A percentile compares a stretch with the other conserved stretches of the same genome.
Evolutionary conservation across 2,329 filamentous ascomycete genomes (phyloP).

Genomic region (Verticillium nonalfalfae): DNA sequence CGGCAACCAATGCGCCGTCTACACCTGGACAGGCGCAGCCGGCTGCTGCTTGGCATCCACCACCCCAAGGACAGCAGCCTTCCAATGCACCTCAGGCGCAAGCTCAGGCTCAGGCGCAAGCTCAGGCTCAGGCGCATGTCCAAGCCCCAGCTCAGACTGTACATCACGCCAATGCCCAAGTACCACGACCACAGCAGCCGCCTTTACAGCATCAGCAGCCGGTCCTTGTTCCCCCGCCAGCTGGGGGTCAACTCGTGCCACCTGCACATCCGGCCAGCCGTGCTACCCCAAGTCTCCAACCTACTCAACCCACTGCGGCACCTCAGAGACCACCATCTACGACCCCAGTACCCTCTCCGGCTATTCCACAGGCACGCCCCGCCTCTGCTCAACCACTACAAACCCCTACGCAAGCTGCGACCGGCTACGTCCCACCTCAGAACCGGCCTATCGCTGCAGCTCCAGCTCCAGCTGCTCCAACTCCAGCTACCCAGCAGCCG

Average conservation of each 20-base stretch:
- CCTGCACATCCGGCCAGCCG: conserved; percentile 24
- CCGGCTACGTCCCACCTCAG: conserved; percentile 2
- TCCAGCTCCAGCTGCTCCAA: conserved; percentile 3
- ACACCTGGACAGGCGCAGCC: conserved; percentile 11
- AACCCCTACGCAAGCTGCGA: conserved; percentile 5
- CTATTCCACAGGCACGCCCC: conserved; percentile 23
- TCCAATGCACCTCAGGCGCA: conserved; percentile 5
- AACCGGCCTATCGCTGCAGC: conserved; percentile 10
- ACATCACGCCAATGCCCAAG: conserved; percentile 12
- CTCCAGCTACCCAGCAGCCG: conserved; percentile 6
- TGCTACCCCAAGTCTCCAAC: conserved; percentile 25
- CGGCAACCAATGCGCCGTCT: conserved; percentile 1
- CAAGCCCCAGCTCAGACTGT: conserved; percentile 10
- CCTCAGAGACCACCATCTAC: conserved; percentile 23
- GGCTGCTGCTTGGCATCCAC: conserved; percentile 11
- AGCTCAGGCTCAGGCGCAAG: neutral
- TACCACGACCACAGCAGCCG: conserved; percentile 14
- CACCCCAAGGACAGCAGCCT: conserved; percentile 6
- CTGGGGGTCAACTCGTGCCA: conserved; percentile 25
- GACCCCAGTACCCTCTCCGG: conserved; percentile 26
- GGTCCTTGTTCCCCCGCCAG: conserved; percentile 26
- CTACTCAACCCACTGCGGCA: conserved; percentile 27
- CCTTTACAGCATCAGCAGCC: conserved; percentile 16
- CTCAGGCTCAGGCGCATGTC: conserved; percentile 1
- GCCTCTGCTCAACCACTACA: conserved; percentile 12